These are phyloP conservation scores for Fusarium poae DNA, from an alignment of 2,329 filamentous ascomycete genomes.

Conservation along the genomic window DNA sequence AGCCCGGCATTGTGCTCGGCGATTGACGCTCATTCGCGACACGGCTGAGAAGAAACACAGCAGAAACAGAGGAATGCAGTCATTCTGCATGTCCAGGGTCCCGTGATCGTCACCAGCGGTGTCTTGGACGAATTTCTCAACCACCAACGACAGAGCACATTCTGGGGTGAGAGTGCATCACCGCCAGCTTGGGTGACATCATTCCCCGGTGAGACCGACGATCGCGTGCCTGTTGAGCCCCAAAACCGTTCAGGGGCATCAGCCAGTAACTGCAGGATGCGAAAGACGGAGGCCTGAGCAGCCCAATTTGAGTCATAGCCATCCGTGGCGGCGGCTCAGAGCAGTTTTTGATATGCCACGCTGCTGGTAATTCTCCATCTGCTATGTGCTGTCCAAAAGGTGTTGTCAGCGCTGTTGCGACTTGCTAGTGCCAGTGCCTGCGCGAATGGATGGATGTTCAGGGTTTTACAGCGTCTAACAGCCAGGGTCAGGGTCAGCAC, in stretches of 20 bases:
- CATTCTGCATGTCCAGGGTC: slow-evolving; percentile 30
- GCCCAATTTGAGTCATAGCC: slow-evolving; percentile 20
- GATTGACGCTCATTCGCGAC: slow-evolving; percentile 23
- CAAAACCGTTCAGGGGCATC: slow-evolving; percentile 28
- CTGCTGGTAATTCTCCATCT: slow-evolving; percentile 30
- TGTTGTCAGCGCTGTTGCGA: slow-evolving; percentile 27
- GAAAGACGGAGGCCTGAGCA: slow-evolving; percentile 31
- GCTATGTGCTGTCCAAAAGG: slow-evolving; percentile 33
- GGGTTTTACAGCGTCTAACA: slow-evolving; percentile 24
- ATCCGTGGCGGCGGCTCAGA: slow-evolving; percentile 43
- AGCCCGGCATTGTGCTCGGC: slow-evolving; percentile 18
- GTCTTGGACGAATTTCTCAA: slow-evolving; percentile 21
- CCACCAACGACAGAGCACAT: slow-evolving; percentile 26
- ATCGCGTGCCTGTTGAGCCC: slow-evolving; percentile 34
- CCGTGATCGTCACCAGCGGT: slow-evolving; percentile 36
- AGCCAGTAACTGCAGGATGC: slow-evolving; percentile 37
- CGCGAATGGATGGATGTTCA: slow-evolving; percentile 27
- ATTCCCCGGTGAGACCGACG: slow-evolving; percentile 37
- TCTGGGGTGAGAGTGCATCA: slow-evolving; percentile 29
- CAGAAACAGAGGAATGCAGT: slow-evolving; percentile 31
- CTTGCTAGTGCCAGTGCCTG: slow-evolving; percentile 9
- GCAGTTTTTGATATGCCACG: slow-evolving; percentile 32
- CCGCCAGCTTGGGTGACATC: slow-evolving; percentile 42
- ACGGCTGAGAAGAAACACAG: slow-evolving; percentile 12
- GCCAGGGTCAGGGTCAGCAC: slow-evolving; percentile 7